Conservation (phyloP, 2,329 filamentous ascomycete species). For the Aspergillus novoparasiticus region DNA sequence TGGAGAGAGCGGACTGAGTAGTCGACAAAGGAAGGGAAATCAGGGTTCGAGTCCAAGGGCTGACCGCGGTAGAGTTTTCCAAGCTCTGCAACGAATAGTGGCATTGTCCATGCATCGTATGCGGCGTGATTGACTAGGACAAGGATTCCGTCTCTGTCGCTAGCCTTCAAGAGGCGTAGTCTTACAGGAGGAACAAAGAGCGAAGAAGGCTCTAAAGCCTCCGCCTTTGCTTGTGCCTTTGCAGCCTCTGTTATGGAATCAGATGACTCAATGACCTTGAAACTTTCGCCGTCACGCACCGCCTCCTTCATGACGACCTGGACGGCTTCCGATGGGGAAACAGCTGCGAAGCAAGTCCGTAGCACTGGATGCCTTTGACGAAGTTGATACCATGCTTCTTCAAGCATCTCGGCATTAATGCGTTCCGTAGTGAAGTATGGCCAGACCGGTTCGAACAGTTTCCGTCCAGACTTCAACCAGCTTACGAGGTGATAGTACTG, state of each 20-base stretch:
- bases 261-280: slow-evolving; percentile 24
- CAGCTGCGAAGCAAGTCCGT: slow-evolving; percentile 36
- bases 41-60: slow-evolving; percentile 15
- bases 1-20: slow-evolving; percentile 24
- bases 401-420: slow-evolving; percentile 28
- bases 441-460: slow-evolving; percentile 35
- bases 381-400: slow-evolving; percentile 32
- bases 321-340: slow-evolving; percentile 25
- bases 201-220: slow-evolving; percentile 30
- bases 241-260: slow-evolving; percentile 17
- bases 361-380: slow-evolving; percentile 35
- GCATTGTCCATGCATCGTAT: slow-evolving; percentile 42
- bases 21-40: slow-evolving; percentile 29
- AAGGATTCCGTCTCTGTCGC: slow-evolving; percentile 31
- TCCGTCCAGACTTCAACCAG: slow-evolving; percentile 37
- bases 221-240: slow-evolving; percentile 23
- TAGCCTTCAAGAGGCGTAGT: slow-evolving; percentile 30
- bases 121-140: slow-evolving; percentile 38
- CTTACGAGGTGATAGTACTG: slow-evolving; percentile 36
- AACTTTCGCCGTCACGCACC: slow-evolving; percentile 18
- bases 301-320: slow-evolving; percentile 35
- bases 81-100: slow-evolving; percentile 35
- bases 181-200: slow-evolving; percentile 34
- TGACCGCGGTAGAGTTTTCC: slow-evolving; percentile 27
- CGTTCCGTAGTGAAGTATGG: slow-evolving; percentile 27